Base-by-base conservation (phyloP, 257 asterid species). In the Plantago ovata region DNA sequence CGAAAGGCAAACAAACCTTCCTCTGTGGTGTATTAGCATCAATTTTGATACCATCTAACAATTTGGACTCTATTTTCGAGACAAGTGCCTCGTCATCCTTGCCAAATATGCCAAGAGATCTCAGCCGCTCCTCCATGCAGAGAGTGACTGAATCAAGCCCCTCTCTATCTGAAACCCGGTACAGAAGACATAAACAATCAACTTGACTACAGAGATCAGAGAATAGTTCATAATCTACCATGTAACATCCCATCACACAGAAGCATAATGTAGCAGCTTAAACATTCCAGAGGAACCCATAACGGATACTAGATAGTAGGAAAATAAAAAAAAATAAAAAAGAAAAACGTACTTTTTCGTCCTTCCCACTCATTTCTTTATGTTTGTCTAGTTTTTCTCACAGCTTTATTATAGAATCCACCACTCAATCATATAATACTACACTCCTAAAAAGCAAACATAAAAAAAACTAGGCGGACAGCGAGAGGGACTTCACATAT, bases 71-170 rank as follows among this genome's bases (percentile, higher is more conserved):
- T 68, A 75, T 23, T 22, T 47, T 56, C 54, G 84, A 61, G 68
- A 66, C 62, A 58, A 76, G 67, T 22, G 64, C 20, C 55, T 71
- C 72, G 68, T 76, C 69, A 23, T 51, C 65, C n/a, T 64, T 67
- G 49, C 79, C 58, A 58, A 92, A 76, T 39, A 92, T 62, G 56
- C 97, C 95, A 61, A 84, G 45, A 39, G 94, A 80, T 78, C 84
- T 84, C 46, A 92, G 75, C 58, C 56, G 73, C 40, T 88, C 98
- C 75, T 92, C 97, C 94, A 88, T 80, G 77, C 83, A 86, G 67
- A 84, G 64, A 36, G 81, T 67, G 47, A 59, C 87, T 38, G 75
- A 49, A 61, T 80, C 91, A 46, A 76, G 52, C 16, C 55, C 75
- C 14, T 60, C 61, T 63, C 68, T 72, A 61, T 71, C 90, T 72